Conservation (phyloP, 345 rosid species). For the Rhodamnia rubescens region DNA sequence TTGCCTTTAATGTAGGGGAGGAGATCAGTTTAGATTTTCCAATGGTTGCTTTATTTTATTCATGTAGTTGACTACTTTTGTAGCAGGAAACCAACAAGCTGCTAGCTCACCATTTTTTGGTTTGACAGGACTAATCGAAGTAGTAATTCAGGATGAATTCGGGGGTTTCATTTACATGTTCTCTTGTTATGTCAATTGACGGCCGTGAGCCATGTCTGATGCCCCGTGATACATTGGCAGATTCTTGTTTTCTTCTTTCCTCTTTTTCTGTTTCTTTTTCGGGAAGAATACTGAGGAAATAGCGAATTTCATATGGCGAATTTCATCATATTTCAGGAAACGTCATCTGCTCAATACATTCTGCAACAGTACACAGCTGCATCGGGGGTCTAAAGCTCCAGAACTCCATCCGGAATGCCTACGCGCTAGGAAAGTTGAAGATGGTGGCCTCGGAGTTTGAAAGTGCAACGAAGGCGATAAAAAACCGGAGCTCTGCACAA, state of each 20-base stretch:
- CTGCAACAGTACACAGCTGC: constrained; percentile 39
- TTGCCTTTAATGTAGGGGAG: background rate
- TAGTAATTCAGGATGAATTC: background rate
- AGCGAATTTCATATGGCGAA: background rate
- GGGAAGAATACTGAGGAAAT: background rate
- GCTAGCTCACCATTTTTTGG: background rate
- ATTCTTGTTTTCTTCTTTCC: background rate
- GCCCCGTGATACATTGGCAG: background rate
- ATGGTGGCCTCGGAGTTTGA: constrained; percentile 30
- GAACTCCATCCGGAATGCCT: constrained; percentile 28
- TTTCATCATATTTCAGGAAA: constrained; percentile 15
- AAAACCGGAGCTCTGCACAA: constrained; percentile 15
- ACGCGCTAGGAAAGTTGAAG: constrained; percentile 33
- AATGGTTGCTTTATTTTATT: background rate
- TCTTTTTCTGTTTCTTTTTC: background rate
- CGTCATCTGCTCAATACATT: constrained; percentile 40
- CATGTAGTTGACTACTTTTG: background rate
- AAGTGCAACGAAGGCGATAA: constrained; percentile 16
- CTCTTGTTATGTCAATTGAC: background rate
- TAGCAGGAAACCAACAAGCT: background rate
- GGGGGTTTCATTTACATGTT: background rate
- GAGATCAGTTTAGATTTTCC: background rate
- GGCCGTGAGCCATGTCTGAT: background rate
- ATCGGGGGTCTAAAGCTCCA: constrained; percentile 33
- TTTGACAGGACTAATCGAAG: background rate